A percentile compares a stretch with the other conserved stretches of the same genome.
Conservation (phyloP, 169 alveolate species). For the Eimeria acervulina region DNA sequence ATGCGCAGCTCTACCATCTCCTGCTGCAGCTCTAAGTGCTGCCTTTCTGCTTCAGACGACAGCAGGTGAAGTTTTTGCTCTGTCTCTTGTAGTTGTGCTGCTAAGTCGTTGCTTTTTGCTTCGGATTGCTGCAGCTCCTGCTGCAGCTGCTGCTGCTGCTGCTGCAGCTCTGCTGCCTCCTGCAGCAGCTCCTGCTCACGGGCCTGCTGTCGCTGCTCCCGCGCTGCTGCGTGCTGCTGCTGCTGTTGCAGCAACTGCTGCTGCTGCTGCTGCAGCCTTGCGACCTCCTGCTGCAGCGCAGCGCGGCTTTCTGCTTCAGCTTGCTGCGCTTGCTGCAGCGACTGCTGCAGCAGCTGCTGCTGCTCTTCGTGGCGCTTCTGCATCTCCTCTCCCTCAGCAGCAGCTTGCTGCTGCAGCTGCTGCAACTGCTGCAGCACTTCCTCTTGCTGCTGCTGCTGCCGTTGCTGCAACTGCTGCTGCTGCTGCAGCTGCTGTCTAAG, state of each 20-base stretch:
- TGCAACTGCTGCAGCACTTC: conserved; percentile 70
- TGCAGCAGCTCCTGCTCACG: conserved; percentile 34
- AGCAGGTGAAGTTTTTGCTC: neutral
- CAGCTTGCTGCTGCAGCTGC: conserved; percentile 65
- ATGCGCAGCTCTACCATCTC: conserved; percentile 32
- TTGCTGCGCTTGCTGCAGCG: conserved; percentile 74
- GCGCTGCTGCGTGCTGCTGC: conserved; percentile 34
- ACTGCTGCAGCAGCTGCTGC: conserved; percentile 69
- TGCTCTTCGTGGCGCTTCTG: conserved; percentile 63
- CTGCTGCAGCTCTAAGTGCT: conserved; percentile 62
- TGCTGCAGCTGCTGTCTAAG: conserved; percentile 69
- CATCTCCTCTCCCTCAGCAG: conserved; percentile 50
- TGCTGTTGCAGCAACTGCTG: conserved; percentile 72
- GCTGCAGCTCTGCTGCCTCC: conserved; percentile 35
- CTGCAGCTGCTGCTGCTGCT: conserved; percentile 34
- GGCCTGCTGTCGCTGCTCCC: conserved; percentile 13
- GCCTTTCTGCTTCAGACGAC: neutral
- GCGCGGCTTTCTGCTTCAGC: conserved; percentile 47
- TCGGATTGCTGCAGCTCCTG: conserved; percentile 61
- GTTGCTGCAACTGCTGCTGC: conserved; percentile 46
- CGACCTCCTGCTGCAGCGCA: conserved; percentile 68
- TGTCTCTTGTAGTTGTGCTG: conserved; percentile 39
- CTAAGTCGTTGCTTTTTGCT: conserved; percentile 1
- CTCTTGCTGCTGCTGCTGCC: conserved; percentile 43
- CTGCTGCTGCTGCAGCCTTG: conserved; percentile 39